Evolutionary conservation across 164 flowering plant genomes (phyloP), one percentile per base, ranked within the genome.

Genomic region (Berberis thunbergii): DNA sequence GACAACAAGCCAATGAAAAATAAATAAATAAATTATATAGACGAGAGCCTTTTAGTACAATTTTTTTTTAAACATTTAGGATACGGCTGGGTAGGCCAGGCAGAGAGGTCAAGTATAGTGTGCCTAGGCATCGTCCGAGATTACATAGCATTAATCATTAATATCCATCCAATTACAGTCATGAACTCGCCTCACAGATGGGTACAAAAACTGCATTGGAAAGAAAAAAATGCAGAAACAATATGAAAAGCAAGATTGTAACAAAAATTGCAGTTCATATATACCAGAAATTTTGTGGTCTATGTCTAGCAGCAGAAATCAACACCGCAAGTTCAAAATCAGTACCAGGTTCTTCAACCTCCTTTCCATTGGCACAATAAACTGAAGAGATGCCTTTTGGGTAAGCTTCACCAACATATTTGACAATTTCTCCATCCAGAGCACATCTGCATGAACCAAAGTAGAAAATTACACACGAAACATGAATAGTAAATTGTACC

Each of bases 281-380:
- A 26, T 56, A 95, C 99, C 96, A 89, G 76, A 95, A 95, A 75
- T 89, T 95, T 72, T 86, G 94, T 52, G 97, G 99, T 76, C 97
- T 91, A 69, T 74, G 83, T 75, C 84, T 80, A 64, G 81, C 77
- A 60, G 97, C 96, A 60, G 89, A 83, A 70, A 91, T 91, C 65
- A 91, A 93, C 65, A 85, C 94, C 58, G 71, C 88, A 73, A 95
- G 80, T 76, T 89, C 93, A 83, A 91, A 95, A 75, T 89, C 80
- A 44, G 77, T 74, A 45, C 96, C 99, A 43, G 93, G 94, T 70
- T 79, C 97, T 75, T 91, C 97, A 48, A 69, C 87, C 75, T 95
- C 96, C 77, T 91, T 89, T 62, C 96, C 96, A 53, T 77, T 78
- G 4, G 60, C 68, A 73, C 94, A 89, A 66, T 87, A 89, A 65